Conservation (phyloP, 1,284 basidiomycete genomes). For the Puccinia coronata region DNA sequence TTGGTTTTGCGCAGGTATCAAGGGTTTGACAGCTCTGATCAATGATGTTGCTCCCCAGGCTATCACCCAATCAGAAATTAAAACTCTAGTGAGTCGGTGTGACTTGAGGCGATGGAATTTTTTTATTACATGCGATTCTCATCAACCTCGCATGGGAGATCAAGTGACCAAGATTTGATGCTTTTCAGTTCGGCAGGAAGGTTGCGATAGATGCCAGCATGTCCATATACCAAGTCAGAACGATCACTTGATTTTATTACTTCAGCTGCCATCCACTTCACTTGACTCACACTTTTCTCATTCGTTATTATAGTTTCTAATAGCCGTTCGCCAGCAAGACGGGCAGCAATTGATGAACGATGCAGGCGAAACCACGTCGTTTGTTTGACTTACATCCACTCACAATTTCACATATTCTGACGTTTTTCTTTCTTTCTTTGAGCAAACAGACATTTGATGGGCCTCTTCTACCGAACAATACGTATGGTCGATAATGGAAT, state of each 20-base stretch:
- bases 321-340: slow-evolving; percentile 92
- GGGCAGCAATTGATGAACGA: slow-evolving; percentile 97
- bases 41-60: slow-evolving; percentile 57
- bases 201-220: slow-evolving; percentile 91
- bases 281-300: slow-evolving; percentile 53
- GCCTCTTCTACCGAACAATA: slow-evolving; percentile 95
- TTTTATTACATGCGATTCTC: not conserved
- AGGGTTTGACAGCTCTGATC: slow-evolving; percentile 58
- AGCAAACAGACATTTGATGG: slow-evolving; percentile 82
- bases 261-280: not conserved
- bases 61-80: slow-evolving; percentile 58
- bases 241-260: not conserved
- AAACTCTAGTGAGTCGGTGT: slow-evolving; percentile 56
- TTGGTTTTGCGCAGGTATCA: slow-evolving; percentile 30
- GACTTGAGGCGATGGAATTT: not conserved
- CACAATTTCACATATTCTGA: not conserved
- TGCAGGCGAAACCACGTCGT: slow-evolving; percentile 88
- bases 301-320: slow-evolving; percentile 75
- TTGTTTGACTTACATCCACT: slow-evolving; percentile 50
- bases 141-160: not conserved
- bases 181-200: slow-evolving; percentile 77
- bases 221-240: not conserved
- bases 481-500: slow-evolving; percentile 99
- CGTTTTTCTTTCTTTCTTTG: not conserved
- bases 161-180: not conserved